Base-by-base conservation (phyloP, 1,284 basidiomycete species). In the Leccinum ponderosum region DNA sequence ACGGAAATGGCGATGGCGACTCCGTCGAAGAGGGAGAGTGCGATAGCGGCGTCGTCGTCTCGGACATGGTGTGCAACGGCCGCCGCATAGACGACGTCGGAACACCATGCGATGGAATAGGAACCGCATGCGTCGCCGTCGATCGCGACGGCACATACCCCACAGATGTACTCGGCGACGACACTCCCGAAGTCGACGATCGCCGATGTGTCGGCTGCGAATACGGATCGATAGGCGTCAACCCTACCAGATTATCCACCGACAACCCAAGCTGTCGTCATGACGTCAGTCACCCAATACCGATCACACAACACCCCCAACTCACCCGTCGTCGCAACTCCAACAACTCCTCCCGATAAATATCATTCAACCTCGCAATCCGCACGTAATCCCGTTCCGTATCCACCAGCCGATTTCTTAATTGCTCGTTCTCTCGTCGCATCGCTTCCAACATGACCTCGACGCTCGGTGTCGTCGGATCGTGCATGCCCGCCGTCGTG, bases 311-410 rank as follows among this genome's bases (percentile, higher is more conserved):
- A 3, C 20, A 14, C 33, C 6, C 8, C 4, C 4, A 1, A 81
- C 90, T 76, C 73, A 92, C 91, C 72, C 90, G 77, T 68, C 85
- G 78, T 60, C 91, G 76, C 70, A 90, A 85, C 51, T 90, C 86
- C 61, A 93, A 87, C 61, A 93, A 75, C 73, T 93, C 91, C 73
- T 92, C 90, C 33, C 90, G 80, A 68, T 93, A 93, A 3, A 91
- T 81, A 67, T 93, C 91, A 64, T 92, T 93, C 69, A 92, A 73
- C 65, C 90, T 76, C 58, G 84, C 80, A 57, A 91, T 81, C 31
- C 87, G 83, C 62, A 90, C 82, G 69, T 86, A 92, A 64, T 91
- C 88, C 60, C 88, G 75, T 73, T 93, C 91, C 3, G 86, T 87
- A 52, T 88, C 87, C 6, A 85, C 85, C 53, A 93, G 69, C 59